A percentile compares a stretch with the other conserved stretches of the same genome.
Conservation (phyloP, 805 yeast species). For the Zygosaccharomyces rouxii region DNA sequence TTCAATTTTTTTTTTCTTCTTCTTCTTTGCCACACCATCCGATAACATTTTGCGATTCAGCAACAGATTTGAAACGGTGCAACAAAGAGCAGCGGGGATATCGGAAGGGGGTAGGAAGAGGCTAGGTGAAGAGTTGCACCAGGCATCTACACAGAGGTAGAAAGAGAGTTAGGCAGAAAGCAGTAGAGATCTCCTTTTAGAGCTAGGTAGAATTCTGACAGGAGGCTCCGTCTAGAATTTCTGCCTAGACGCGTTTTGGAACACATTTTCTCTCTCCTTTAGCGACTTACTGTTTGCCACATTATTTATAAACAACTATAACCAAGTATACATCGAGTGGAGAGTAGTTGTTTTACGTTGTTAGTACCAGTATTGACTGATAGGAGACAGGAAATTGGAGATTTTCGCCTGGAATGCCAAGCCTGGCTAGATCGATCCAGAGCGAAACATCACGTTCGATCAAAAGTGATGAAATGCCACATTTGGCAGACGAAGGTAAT, state of each 20-base stretch:
- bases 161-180: background rate
- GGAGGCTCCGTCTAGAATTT: background rate
- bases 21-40: background rate
- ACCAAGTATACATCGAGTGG: background rate
- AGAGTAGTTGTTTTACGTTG: background rate
- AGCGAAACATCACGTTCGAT: background rate
- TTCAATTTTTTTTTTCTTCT: background rate
- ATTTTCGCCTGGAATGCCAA: conserved; percentile 2
- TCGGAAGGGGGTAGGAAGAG: background rate
- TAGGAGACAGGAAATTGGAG: background rate
- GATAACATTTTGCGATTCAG: background rate
- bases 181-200: background rate
- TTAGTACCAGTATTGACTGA: background rate
- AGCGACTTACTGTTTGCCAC: background rate
- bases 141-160: too few species aligned
- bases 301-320: background rate
- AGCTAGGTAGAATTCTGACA: background rate
- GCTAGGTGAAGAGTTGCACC: background rate
- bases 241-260: background rate
- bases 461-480: conserved; percentile 4
- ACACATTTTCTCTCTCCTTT: background rate
- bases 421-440: conserved; percentile 1
- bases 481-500: conserved; percentile 11
- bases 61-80: background rate
- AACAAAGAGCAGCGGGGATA: background rate